Evolutionary conservation across 2,329 filamentous ascomycete genomes (phyloP).

Genomic region (Penicillium sclerotigenum): DNA sequence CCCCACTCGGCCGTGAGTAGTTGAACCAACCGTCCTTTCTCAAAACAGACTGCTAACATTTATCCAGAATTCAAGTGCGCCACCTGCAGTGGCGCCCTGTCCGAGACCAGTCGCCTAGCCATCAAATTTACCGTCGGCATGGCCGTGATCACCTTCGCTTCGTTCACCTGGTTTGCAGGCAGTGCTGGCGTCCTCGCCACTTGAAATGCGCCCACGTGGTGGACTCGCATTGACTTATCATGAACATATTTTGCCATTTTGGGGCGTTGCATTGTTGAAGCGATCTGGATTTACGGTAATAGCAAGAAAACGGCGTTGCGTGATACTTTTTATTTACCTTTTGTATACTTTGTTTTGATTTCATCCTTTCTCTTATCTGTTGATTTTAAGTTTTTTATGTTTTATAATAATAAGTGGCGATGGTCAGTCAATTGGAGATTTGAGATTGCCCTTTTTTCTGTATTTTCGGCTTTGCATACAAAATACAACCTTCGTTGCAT

Average conservation of each 20-base stretch:
- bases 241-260: slow-evolving; percentile 18
- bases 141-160: slow-evolving; percentile 54
- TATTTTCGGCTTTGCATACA: slow-evolving; percentile 9
- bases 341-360: slow-evolving; percentile 15
- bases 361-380: not conserved
- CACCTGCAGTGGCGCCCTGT: slow-evolving; percentile 55
- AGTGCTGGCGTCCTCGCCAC: slow-evolving; percentile 39
- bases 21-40: not conserved
- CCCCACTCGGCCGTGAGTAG: slow-evolving; percentile 48
- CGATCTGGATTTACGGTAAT: slow-evolving; percentile 28
- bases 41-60: slow-evolving; percentile 12
- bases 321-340: not conserved
- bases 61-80: slow-evolving; percentile 52
- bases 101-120: slow-evolving; percentile 53
- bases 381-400: no score
- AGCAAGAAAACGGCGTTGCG: slow-evolving; percentile 31
- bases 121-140: slow-evolving; percentile 56
- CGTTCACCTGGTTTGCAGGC: slow-evolving; percentile 54
- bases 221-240: slow-evolving; percentile 8
- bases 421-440: not conserved
- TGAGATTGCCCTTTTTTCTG: not conserved
- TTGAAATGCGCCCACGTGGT: slow-evolving; percentile 8
- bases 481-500: not conserved
- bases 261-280: slow-evolving; percentile 18
- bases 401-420: not conserved